These are phyloP conservation scores for Marasmius oreades DNA, from an alignment of 1,284 basidiomycete species.

Conservation along the genomic window DNA sequence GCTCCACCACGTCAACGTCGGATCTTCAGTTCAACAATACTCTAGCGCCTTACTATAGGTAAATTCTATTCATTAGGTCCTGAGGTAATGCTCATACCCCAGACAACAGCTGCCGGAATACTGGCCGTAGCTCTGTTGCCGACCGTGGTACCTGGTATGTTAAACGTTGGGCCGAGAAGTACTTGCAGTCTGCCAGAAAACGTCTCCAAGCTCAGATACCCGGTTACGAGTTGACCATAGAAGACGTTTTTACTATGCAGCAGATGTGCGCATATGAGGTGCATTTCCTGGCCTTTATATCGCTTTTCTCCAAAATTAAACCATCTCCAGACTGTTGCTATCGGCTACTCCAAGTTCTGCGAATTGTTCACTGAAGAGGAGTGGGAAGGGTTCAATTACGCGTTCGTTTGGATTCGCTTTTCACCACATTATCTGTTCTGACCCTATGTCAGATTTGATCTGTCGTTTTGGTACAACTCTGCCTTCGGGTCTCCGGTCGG, in stretches of 20 bases:
- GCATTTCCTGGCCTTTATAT: conserved; percentile 10
- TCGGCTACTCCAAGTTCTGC: conserved; percentile 90
- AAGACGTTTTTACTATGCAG: conserved; percentile 73
- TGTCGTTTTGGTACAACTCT: conserved; percentile 67
- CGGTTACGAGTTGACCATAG: conserved; percentile 66
- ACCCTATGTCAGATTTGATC: conserved; percentile 36
- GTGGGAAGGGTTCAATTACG: conserved; percentile 86
- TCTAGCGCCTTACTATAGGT: conserved; percentile 71
- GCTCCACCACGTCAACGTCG: neutral
- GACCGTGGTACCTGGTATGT: conserved; percentile 58
- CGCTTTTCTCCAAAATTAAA: neutral
- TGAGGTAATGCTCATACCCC: neutral
- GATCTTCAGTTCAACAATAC: conserved; percentile 71
- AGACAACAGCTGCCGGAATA: conserved; percentile 55
- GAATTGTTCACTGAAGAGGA: conserved; percentile 86
- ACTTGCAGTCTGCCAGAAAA: conserved; percentile 62
- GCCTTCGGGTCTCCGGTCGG: conserved; percentile 79
- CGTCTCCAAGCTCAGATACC: conserved; percentile 58
- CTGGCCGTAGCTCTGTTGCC: conserved; percentile 42
- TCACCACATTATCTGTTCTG: conserved; percentile 3
- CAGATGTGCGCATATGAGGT: conserved; percentile 86
- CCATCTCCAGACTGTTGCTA: conserved; percentile 69
- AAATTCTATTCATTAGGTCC: conserved; percentile 15
- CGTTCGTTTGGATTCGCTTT: conserved; percentile 40
- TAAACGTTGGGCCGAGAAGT: conserved; percentile 63